phyloP scores from a whole-genome alignment of 2,329 filamentous ascomycete genomes.

The Paecilomyces variotii region DNA sequence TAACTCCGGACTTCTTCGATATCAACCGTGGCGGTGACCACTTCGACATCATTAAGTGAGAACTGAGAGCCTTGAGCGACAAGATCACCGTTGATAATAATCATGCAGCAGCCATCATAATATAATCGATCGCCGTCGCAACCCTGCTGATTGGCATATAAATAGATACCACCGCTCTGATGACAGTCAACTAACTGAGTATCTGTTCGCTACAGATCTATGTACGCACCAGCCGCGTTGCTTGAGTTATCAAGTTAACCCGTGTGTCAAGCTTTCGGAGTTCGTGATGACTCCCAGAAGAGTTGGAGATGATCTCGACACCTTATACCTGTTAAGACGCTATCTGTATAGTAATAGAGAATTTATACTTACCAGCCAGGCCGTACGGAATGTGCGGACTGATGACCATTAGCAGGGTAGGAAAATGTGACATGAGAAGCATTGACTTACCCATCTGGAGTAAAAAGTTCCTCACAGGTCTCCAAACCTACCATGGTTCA shows the following conservation, averaged over 20 bases:
- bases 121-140: slow-evolving; percentile 55
- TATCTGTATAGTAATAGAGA: not conserved
- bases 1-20: slow-evolving; percentile 59
- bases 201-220: not conserved
- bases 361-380: slow-evolving; percentile 30
- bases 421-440: slow-evolving; percentile 8
- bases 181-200: slow-evolving; percentile 5
- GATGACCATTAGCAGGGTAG: slow-evolving; percentile 11
- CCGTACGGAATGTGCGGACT: slow-evolving; percentile 52
- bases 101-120: slow-evolving; percentile 57
- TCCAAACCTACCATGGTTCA: slow-evolving; percentile 32
- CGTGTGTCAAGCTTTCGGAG: slow-evolving; percentile 58
- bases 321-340: slow-evolving; percentile 32
- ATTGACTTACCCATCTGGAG: slow-evolving; percentile 36
- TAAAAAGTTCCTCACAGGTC: slow-evolving; percentile 63
- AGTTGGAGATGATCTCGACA: slow-evolving; percentile 65
- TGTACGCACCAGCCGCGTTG: slow-evolving; percentile 39
- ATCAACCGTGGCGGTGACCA: slow-evolving; percentile 58
- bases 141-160: slow-evolving; percentile 57
- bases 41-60: slow-evolving; percentile 56
- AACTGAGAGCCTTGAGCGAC: slow-evolving; percentile 62
- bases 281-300: slow-evolving; percentile 59
- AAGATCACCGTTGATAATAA: slow-evolving; percentile 54
- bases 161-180: slow-evolving; percentile 39
- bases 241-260: slow-evolving; percentile 58